These are phyloP conservation scores for Funneliformis caledonium DNA, from an alignment of 371 early-diverging fungal species.

Conservation along the genomic window DNA sequence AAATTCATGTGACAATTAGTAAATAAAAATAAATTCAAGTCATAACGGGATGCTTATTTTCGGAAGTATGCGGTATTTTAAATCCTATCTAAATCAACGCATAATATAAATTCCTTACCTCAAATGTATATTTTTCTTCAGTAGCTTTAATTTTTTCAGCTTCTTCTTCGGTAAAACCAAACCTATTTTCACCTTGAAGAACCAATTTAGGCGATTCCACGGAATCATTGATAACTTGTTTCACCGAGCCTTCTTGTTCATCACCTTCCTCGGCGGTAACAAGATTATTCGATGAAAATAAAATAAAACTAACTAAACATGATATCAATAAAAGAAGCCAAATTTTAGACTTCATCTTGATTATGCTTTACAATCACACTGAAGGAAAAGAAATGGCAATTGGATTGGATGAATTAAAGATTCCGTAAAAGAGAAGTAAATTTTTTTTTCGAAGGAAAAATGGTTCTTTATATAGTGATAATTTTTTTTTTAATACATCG, in stretches of 20 bases:
- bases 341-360: conserved; percentile 20
- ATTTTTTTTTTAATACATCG: no score
- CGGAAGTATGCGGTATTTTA: background rate
- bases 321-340: conserved; percentile 15
- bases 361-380: background rate
- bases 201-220: background rate
- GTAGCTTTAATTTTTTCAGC: conserved; percentile 22
- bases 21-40: background rate
- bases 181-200: conserved; percentile 2
- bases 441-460: background rate
- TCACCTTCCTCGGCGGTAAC: background rate
- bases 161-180: conserved; percentile 20
- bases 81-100: background rate
- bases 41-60: background rate
- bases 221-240: background rate
- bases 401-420: background rate
- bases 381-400: background rate
- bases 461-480: background rate
- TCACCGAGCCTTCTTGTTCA: background rate
- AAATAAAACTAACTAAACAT: background rate
- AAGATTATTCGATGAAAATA: background rate
- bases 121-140: conserved; percentile 35
- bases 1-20: background rate
- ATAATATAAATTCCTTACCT: background rate
- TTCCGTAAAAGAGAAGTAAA: background rate